These are phyloP conservation scores for Sclerotinia subarctica DNA, from an alignment of 2,329 filamentous ascomycete genomes.

Conservation along the genomic window DNA sequence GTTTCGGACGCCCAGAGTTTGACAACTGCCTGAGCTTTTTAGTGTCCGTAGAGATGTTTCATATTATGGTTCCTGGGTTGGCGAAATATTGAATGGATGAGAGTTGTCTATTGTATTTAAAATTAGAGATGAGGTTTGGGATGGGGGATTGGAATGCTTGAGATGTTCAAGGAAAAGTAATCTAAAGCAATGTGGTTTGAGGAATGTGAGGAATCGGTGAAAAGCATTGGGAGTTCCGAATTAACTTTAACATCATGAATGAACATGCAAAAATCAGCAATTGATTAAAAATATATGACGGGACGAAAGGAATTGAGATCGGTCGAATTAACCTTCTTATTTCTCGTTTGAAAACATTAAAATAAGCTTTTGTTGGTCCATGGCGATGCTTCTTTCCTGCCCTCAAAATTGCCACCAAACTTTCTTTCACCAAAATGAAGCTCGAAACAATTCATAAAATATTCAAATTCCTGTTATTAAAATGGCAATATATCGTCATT, in stretches of 20 bases:
- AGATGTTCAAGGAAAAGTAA: neutral
- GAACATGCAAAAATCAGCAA: too few relatives aligned
- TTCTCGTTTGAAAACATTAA: too few relatives aligned
- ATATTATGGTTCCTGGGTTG: neutral
- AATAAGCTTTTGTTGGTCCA: neutral
- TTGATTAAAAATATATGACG: neutral
- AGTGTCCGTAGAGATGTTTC: neutral
- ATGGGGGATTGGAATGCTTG: neutral
- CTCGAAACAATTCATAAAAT: neutral
- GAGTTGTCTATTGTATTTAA: neutral
- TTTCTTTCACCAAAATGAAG: neutral
- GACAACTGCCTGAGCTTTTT: neutral
- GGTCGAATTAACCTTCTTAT: too few relatives aligned
- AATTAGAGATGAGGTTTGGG: neutral
- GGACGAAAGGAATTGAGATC: neutral
- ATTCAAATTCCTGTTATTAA: neutral
- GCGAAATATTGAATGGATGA: neutral
- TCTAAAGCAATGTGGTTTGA: neutral
- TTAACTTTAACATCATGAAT: too few relatives aligned
- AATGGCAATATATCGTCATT: neutral
- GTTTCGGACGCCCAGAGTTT: slow-evolving; percentile 11
- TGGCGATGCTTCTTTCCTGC: neutral
- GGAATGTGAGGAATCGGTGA: neutral
- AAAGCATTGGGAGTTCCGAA: neutral
- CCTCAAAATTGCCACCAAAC: neutral